Conservation (phyloP, 495 filamentous ascomycete species). For the Lichenothelia convexa region DNA sequence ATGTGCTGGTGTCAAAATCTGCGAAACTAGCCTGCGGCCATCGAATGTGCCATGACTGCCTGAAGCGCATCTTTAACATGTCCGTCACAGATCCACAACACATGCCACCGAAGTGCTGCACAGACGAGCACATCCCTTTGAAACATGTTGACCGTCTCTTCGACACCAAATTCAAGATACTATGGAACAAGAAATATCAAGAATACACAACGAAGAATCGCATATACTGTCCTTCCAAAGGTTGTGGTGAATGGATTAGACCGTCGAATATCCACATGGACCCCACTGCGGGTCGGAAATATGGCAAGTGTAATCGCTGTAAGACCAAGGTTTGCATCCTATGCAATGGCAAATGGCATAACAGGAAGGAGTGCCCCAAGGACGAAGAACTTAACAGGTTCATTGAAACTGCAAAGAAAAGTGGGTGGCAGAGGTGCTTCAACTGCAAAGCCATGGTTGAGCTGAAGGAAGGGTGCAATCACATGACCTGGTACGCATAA, state of each 20-base stretch:
- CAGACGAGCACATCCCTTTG: constrained; percentile 47
- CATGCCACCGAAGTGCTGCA: constrained; percentile 71
- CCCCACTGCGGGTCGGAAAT: constrained; percentile 27
- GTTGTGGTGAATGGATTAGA: constrained; percentile 60
- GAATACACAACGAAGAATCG: constrained; percentile 58
- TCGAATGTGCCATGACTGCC: constrained; percentile 57
- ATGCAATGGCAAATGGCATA: constrained; percentile 61
- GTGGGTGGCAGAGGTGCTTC: constrained; percentile 62
- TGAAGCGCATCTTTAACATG: constrained; percentile 50
- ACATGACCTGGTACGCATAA: constrained; percentile 82
- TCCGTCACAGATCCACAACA: constrained; percentile 56
- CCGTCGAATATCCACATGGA: constrained; percentile 43
- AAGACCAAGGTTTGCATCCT: constrained; percentile 52
- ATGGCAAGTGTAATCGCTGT: constrained; percentile 46
- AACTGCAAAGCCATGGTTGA: constrained; percentile 62
- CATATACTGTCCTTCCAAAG: constrained; percentile 50
- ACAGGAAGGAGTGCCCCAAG: constrained; percentile 44
- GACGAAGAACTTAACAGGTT: constrained; percentile 49
- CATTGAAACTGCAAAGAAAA: constrained; percentile 45
- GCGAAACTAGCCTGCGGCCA: constrained; percentile 59
- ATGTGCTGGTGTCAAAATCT: constrained; percentile 36
- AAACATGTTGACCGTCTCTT: constrained; percentile 60
- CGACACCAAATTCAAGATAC: constrained; percentile 48
- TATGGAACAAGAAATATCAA: constrained; percentile 59
- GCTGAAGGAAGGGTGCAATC: constrained; percentile 63